phyloP scores from a whole-genome alignment of 176 grass and related monocot species.

The Carex cristatella region DNA sequence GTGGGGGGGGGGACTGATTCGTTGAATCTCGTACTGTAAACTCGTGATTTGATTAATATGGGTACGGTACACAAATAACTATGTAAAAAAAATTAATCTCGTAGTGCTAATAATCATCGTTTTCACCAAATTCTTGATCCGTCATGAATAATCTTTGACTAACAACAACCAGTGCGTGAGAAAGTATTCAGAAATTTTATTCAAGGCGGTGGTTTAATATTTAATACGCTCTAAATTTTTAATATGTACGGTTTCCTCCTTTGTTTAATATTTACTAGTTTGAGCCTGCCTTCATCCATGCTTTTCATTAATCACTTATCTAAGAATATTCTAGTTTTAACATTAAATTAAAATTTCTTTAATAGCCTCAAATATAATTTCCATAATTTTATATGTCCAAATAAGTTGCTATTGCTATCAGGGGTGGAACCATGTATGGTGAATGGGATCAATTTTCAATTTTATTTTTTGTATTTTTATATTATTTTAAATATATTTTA shows the following conservation, averaged over 20 bases:
- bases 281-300: no score
- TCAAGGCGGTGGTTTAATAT: not conserved
- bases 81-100: not conserved
- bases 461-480: no score
- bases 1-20: not conserved
- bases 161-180: not conserved
- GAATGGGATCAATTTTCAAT: no score
- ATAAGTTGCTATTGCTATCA: not conserved
- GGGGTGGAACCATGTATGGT: no score
- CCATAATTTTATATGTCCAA: not conserved
- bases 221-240: no score
- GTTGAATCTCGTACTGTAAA: not conserved
- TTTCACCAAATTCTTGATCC: not conserved
- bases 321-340: no score
- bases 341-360: not conserved
- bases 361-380: not conserved
- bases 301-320: no score
- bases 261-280: no score
- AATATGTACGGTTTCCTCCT: no score
- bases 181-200: not conserved
- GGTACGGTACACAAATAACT: not conserved
- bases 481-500: no score
- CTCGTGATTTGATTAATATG: not conserved
- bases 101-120: slow-evolving; percentile 12
- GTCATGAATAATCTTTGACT: not conserved